Conservation (phyloP, 2,329 filamentous ascomycete species). For the Aspergillus caelatus region DNA sequence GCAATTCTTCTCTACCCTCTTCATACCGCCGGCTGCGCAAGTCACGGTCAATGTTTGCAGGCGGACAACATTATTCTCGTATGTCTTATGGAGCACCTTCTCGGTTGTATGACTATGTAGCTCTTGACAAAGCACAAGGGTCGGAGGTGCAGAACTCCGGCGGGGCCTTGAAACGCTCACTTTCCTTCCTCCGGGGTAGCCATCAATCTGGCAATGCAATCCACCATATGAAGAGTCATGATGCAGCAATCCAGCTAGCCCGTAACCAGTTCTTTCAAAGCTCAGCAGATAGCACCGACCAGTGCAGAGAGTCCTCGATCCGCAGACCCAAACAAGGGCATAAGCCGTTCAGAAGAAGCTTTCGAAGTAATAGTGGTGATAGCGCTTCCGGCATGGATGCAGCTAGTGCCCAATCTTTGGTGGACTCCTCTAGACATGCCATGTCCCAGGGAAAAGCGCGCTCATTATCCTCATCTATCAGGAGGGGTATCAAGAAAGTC, state of each 20-base stretch:
- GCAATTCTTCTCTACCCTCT: constrained; percentile 45
- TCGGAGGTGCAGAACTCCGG: constrained; percentile 17
- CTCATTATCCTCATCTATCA: constrained; percentile 45
- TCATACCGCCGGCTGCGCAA: constrained; percentile 52
- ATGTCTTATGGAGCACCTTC: constrained; percentile 18
- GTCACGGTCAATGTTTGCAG: constrained; percentile 52
- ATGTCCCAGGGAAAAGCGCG: constrained; percentile 33
- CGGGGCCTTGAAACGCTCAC: constrained; percentile 42
- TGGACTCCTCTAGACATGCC: constrained; percentile 5
- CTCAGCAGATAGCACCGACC: constrained; percentile 19
- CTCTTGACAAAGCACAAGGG: constrained; percentile 1
- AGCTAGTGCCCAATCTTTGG: constrained; percentile 11
- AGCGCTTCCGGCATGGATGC: constrained; percentile 26
- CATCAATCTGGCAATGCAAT: constrained; percentile 22
- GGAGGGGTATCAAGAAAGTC: constrained; percentile 44
- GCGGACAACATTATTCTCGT: constrained; percentile 36
- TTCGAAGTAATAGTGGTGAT: constrained; percentile 33
- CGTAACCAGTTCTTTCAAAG: constrained; percentile 42
- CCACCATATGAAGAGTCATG: constrained; percentile 34
- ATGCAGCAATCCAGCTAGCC: constrained; percentile 46
- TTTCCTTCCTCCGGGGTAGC: constrained; percentile 44
- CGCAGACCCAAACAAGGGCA: constrained; percentile 31
- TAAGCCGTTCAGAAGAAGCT: constrained; percentile 42
- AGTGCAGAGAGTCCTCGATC: constrained; percentile 27
- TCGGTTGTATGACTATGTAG: constrained; percentile 11